Evolutionary conservation across 2,329 filamentous ascomycete species (phyloP).

Genomic region (Xylariaceae sp.): DNA sequence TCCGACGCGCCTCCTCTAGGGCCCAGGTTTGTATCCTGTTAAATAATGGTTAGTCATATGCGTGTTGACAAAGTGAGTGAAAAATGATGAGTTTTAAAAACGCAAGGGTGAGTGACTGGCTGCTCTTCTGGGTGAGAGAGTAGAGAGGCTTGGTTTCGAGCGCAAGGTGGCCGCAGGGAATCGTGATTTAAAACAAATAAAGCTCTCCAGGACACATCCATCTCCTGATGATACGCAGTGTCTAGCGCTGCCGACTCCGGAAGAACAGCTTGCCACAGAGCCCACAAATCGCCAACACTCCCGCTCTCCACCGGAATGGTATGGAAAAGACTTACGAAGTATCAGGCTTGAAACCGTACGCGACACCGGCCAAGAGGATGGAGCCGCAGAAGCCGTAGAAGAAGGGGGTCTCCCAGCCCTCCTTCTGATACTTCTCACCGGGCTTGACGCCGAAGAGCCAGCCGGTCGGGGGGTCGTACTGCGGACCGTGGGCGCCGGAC

Average conservation of each 20-base stretch:
- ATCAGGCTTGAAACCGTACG: constrained; percentile 95
- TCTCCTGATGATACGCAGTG: too few relatives aligned
- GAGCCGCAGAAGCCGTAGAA: constrained; percentile 80
- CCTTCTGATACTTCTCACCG: constrained; percentile 89
- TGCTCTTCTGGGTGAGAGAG: too few relatives aligned
- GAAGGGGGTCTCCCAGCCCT: constrained; percentile 90
- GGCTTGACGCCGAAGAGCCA: constrained; percentile 95
- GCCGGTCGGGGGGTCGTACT: constrained; percentile 84
- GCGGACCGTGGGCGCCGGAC: constrained; percentile 57
- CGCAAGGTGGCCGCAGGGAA: too few relatives aligned
- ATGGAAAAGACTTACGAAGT: constrained; percentile 70
- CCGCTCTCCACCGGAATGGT: too few relatives aligned
- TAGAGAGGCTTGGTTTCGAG: too few relatives aligned
- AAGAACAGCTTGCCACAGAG: too few relatives aligned
- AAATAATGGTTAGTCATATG: constrained; percentile 24
- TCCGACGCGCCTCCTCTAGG: constrained; percentile 88
- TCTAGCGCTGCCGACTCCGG: too few relatives aligned
- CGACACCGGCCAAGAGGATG: constrained; percentile 66
- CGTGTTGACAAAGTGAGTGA: background rate
- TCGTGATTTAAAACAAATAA: too few relatives aligned
- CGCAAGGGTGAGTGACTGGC: background rate
- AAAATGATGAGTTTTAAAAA: background rate
- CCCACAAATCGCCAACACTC: too few relatives aligned
- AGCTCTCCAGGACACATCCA: too few relatives aligned
- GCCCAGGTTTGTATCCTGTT: constrained; percentile 97